Conservation (phyloP, 345 rosid species). For the Punica granatum region DNA sequence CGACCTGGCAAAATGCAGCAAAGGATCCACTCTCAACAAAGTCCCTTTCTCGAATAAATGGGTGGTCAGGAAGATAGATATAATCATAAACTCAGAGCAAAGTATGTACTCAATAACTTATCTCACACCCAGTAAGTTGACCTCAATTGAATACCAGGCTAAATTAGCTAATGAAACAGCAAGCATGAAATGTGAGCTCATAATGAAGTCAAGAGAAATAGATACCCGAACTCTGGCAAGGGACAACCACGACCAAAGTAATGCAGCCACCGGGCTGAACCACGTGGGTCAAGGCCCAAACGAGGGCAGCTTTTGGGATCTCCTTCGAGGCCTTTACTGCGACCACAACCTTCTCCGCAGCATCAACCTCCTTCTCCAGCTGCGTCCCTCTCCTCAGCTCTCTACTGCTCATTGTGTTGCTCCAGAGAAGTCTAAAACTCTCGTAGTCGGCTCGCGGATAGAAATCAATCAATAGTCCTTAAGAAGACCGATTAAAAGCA, state of each 20-base stretch:
- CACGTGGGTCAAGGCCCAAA: slow-evolving; percentile 98
- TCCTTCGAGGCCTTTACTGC: slow-evolving; percentile 96
- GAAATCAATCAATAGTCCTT: slow-evolving; percentile 4
- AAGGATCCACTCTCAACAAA: background rate
- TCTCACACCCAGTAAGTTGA: background rate
- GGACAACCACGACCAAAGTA: slow-evolving; percentile 77
- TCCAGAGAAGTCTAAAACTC: background rate
- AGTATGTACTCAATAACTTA: background rate
- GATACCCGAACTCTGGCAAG: slow-evolving; percentile 64
- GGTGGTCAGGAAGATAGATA: background rate
- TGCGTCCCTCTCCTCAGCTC: slow-evolving; percentile 33
- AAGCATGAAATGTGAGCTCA: background rate
- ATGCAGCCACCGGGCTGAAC: slow-evolving; percentile 96
- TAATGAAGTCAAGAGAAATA: background rate
- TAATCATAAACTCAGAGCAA: background rate
- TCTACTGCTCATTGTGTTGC: slow-evolving; percentile 8
- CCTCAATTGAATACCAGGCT: background rate
- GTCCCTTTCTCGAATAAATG: background rate
- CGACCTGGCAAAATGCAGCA: slow-evolving; percentile 40
- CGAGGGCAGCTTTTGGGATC: slow-evolving; percentile 80
- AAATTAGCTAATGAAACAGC: background rate
- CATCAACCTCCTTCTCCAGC: slow-evolving; percentile 48
- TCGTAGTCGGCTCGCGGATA: background rate
- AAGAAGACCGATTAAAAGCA: slow-evolving; percentile 8
- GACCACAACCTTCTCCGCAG: slow-evolving; percentile 72